Evolutionary conservation across 2,329 filamentous ascomycete genomes (phyloP), one percentile per base, ranked within the genome.

Genomic region (Aspergillus aculeatinus): DNA sequence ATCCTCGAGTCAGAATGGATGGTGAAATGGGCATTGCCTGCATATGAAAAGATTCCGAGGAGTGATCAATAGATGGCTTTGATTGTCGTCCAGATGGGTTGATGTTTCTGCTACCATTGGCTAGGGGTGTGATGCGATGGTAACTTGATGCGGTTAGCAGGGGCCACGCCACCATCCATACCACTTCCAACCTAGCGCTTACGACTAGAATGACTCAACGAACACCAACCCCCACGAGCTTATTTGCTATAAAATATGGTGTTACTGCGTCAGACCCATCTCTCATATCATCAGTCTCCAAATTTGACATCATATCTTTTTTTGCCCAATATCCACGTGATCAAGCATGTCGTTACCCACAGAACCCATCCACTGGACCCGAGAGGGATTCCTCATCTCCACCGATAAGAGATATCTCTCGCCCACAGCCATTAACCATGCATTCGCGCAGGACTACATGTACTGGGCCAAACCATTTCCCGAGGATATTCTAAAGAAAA

Each of bases 391-490:
- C 39, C 39, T 44, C 39, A 19, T 44, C 39, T 89, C 86, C 29
- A 88, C 85, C 42, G 82, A 89, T 68, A 81, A 81, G 31, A 69
- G 74, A 10, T 81, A 85, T 55, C 74, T 89, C 60, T 81, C 87
- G 55, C 74, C 83, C 25, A 71, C 79, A 39, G 80, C 80, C 35
- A 76, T 89, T 65, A 85, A 85, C 67, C 75, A 77, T 5, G 84
- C 83, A 23, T 83, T 88, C 63, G 79, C 70, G 16, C 82, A 82
- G 0, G 84, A 87, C 42, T 72, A 83, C 59, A 75, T 88, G 69
- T 87, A 86, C 79, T 89, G 87, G 86, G 82, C 85, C 23, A 79
- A 79, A 49, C 71, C 81, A 3, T 72, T 86, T 5, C 79, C 84
- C 1, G 76, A 81, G 19, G 71, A 76, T 0, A 72, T 77, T 27